Base-by-base conservation (phyloP, 1,284 basidiomycete species). In the Vanrija pseudolonga region DNA sequence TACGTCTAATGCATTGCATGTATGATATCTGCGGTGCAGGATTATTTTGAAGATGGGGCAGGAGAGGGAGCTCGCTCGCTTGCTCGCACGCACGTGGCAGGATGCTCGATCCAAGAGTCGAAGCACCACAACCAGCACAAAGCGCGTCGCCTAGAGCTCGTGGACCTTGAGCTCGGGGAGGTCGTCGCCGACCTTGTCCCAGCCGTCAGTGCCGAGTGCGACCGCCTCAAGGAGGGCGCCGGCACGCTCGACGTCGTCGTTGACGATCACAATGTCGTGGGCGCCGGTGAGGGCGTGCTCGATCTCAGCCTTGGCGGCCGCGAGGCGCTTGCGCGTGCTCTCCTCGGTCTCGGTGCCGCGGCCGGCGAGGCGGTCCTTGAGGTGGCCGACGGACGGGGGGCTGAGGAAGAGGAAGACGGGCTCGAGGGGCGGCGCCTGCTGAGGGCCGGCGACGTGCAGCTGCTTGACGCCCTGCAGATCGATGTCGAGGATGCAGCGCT, bases 391-490 rank as follows among this genome's bases (percentile, higher is more conserved):
- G 9, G 85, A 84, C 0, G 95, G 96, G 0, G 95, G 95, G 0
- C 90, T 86, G 68, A 99, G 84, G 78, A 99, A 99, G 64, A 97
- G 83, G 77, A 87, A 97, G 59, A 97, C 82, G 7, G 94, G 90
- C 66, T 89, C 82, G 42, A 98, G 78, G 50, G 84, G 77, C 0
- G 80, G 73, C 60, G 64, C 88, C 53, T 71, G 79, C 51, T 83
- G 74, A 0, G 68, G 67, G 23, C 72, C 73, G 84, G 81, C 78
- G 28, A 80, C 76, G 73, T 92, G 93, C 69, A 98, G 87, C 75
- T 93, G 87, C 61, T 85, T 85, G 55, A 97, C 90, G 51, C 93
- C 93, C 89, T 96, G 93, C 14, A 91, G 87, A 71, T 99, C 95
- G 62, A 99, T 98, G 74, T 99, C 95, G 43, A 99, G 83, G 51